A percentile compares a stretch with the other conserved stretches of the same genome.
Conservation (phyloP, 495 filamentous ascomycete species). For the Delitschia confertaspora region DNA sequence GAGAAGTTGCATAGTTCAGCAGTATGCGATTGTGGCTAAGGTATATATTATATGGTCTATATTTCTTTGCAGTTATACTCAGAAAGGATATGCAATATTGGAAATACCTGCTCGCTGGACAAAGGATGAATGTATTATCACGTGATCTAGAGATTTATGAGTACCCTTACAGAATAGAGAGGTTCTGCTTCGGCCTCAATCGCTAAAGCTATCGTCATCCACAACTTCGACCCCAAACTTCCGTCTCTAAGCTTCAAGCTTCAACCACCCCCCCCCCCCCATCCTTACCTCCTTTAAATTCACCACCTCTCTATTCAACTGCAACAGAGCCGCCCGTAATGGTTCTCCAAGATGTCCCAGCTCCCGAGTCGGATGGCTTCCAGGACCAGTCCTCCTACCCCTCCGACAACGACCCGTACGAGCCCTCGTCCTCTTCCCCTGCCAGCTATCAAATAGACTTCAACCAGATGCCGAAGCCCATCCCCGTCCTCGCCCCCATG, state of each 20-base stretch:
- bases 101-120: no score
- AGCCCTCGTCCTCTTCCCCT: slow-evolving; percentile 2
- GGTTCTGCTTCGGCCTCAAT: not conserved
- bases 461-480: slow-evolving; percentile 7
- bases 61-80: no score
- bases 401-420: slow-evolving; percentile 6
- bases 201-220: not conserved
- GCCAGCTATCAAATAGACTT: slow-evolving; percentile 1
- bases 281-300: not conserved
- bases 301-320: not conserved
- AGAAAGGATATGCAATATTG: no score
- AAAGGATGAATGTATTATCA: no score
- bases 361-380: slow-evolving; percentile 6
- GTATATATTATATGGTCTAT: no score
- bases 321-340: slow-evolving; percentile 2
- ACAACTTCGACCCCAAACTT: no score
- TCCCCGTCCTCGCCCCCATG: slow-evolving; percentile 18
- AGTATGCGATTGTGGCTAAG: no score
- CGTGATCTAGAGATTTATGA: no score
- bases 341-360: slow-evolving; percentile 15
- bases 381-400: slow-evolving; percentile 1
- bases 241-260: no score
- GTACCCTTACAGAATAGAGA: not conserved
- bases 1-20: no score
- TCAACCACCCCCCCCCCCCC: no score